phyloP scores from a whole-genome alignment of 495 filamentous ascomycete species.

The Podospora anserina region DNA sequence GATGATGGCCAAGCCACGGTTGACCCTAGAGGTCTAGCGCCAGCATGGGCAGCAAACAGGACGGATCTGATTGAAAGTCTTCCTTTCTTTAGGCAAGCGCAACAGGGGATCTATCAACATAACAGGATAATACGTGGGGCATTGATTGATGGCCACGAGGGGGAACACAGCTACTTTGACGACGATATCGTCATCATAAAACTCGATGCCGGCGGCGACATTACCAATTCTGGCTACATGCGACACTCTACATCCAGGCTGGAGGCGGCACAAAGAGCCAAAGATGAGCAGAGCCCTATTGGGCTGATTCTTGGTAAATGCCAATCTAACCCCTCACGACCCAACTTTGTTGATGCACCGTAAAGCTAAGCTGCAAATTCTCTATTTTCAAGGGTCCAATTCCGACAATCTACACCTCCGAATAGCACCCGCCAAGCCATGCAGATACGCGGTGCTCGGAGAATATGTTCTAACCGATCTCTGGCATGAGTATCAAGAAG shows the following conservation, averaged over 20 bases:
- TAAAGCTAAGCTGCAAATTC: background rate
- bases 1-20: background rate
- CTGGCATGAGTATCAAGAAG: constrained; percentile 5
- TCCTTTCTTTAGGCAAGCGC: constrained; percentile 1
- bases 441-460: constrained; percentile 3
- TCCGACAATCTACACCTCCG: background rate
- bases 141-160: constrained; percentile 1
- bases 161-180: constrained; percentile 8
- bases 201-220: constrained; percentile 5
- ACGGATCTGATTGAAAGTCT: constrained; percentile 6
- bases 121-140: background rate
- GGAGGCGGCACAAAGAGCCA: background rate
- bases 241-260: background rate
- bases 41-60: constrained; percentile 2
- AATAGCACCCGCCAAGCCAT: constrained; percentile 3
- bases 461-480: constrained; percentile 1
- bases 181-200: constrained; percentile 9
- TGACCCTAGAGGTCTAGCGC: constrained; percentile 3
- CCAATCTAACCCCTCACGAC: background rate
- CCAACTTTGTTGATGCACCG: background rate
- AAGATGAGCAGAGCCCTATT: background rate
- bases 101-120: constrained; percentile 1
- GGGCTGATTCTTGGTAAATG: constrained; percentile 1
- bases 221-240: background rate
- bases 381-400: background rate